Percentiles rank a stretch among this genome's conserved stretches.
These are phyloP conservation scores for Daldinia vernicosa DNA, from an alignment of 495 filamentous ascomycete species.

Conservation along the genomic window DNA sequence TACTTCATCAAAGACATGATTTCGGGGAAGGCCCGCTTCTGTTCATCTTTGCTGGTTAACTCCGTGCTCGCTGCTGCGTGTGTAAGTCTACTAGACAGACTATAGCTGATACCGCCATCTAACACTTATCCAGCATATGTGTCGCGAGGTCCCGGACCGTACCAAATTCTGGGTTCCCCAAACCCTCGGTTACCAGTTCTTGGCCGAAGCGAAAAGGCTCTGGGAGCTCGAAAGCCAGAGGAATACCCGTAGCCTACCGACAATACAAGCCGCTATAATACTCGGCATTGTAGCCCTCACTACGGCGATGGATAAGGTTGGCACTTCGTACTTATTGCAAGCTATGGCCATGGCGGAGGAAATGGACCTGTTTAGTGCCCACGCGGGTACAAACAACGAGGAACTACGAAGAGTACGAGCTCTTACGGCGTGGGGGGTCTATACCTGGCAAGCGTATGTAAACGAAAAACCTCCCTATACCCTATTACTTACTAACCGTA, in stretches of 20 bases:
- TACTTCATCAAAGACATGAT: constrained; percentile 53
- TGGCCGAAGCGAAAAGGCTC: constrained; percentile 52
- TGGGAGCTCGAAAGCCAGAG: constrained; percentile 47
- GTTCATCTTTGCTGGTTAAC: constrained; percentile 52
- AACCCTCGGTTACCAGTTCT: constrained; percentile 50
- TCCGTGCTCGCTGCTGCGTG: constrained; percentile 48
- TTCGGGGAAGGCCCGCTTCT: constrained; percentile 44
- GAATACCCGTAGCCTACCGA: constrained; percentile 35
- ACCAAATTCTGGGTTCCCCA: constrained; percentile 52
- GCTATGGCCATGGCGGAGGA: constrained; percentile 50
- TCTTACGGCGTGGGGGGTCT: constrained; percentile 52
- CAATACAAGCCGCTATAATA: constrained; percentile 49
- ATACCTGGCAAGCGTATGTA: constrained; percentile 51
- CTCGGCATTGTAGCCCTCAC: constrained; percentile 44
- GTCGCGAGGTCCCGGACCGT: constrained; percentile 43
- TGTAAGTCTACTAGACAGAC: constrained; percentile 41
- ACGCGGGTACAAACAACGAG: constrained; percentile 23
- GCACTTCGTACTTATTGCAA: constrained; percentile 46
- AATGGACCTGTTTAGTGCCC: constrained; percentile 43
- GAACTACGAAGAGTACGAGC: constrained; percentile 39
- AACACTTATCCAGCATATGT: constrained; percentile 41
- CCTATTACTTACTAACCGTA: background rate
- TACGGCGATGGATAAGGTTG: constrained; percentile 50
- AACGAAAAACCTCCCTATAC: background rate
- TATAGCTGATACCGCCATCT: background rate